Evolutionary conservation across 495 filamentous ascomycete species (phyloP).

Genomic region (Halenospora varia): DNA sequence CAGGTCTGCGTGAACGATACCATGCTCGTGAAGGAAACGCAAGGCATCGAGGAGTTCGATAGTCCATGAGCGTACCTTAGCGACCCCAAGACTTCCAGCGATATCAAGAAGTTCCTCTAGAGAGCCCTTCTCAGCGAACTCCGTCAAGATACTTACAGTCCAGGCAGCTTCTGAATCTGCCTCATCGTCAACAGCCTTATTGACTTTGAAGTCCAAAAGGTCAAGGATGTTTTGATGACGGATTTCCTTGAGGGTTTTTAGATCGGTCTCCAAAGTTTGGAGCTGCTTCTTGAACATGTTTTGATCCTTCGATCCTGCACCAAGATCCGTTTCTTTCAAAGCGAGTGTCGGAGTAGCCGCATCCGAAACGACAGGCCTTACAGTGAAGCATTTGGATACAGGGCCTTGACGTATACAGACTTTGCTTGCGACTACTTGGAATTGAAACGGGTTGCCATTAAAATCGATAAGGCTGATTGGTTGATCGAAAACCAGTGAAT

Average conservation of each 20-base stretch:
- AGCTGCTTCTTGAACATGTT: constrained; percentile 60
- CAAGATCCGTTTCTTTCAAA: constrained; percentile 63
- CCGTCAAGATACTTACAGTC: constrained; percentile 77
- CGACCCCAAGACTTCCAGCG: constrained; percentile 64
- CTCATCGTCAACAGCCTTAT: constrained; percentile 37
- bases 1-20: constrained; percentile 74
- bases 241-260: constrained; percentile 69
- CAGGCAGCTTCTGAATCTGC: constrained; percentile 47
- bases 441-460: constrained; percentile 50
- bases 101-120: constrained; percentile 77
- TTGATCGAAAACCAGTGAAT: constrained; percentile 66
- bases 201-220: constrained; percentile 77
- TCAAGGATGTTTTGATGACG: constrained; percentile 74
- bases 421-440: constrained; percentile 63
- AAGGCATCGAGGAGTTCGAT: constrained; percentile 87
- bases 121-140: constrained; percentile 76
- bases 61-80: constrained; percentile 77
- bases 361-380: constrained; percentile 57
- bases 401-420: constrained; percentile 51
- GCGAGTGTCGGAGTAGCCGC: constrained; percentile 54
- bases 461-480: constrained; percentile 56
- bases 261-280: constrained; percentile 58
- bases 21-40: constrained; percentile 74
- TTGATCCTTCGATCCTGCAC: constrained; percentile 50
- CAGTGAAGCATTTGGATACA: constrained; percentile 59